Evolutionary conservation across 2,329 filamentous ascomycete genomes (phyloP).

Genomic region (Shiraia sp.): DNA sequence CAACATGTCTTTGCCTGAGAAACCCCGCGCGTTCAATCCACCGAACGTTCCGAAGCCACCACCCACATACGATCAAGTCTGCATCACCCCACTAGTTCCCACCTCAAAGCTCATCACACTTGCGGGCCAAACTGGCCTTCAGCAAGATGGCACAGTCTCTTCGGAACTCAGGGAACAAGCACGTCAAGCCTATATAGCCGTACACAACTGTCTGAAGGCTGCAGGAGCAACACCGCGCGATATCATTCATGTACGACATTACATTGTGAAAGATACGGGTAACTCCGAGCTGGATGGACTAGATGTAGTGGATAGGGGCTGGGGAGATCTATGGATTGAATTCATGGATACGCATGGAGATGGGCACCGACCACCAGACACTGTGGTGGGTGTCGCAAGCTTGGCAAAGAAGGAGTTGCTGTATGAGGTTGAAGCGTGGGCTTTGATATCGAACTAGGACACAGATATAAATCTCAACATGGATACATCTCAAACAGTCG

Average conservation of each 20-base stretch:
- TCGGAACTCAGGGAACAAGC: constrained; percentile 30
- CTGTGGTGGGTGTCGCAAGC: constrained; percentile 40
- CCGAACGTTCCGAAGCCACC: constrained; percentile 28
- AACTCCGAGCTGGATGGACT: constrained; percentile 23
- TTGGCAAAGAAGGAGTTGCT: constrained; percentile 34
- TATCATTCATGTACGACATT: constrained; percentile 41
- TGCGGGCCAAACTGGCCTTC: constrained; percentile 36
- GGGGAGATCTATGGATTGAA: constrained; percentile 40
- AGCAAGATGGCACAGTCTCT: constrained; percentile 11
- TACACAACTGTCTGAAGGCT: constrained; percentile 30
- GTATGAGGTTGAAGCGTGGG: constrained; percentile 42
- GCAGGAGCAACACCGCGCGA: constrained; percentile 39
- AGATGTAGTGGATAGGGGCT: constrained; percentile 34
- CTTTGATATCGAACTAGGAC: constrained; percentile 18
- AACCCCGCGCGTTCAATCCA: constrained; percentile 38
- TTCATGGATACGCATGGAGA: constrained; percentile 40
- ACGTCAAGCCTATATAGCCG: constrained; percentile 31
- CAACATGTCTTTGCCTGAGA: constrained; percentile 20
- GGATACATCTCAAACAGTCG: too few species aligned
- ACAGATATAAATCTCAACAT: too few species aligned
- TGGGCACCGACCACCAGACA: constrained; percentile 43
- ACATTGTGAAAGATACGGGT: constrained; percentile 42
- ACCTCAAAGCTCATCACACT: constrained; percentile 37
- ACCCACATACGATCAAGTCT: constrained; percentile 36
- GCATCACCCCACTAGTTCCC: constrained; percentile 34